A percentile compares a stretch with the other conserved stretches of the same genome.
These are phyloP conservation scores for Didymellaceae sp. DNA, from an alignment of 2,329 filamentous ascomycete genomes.

Conservation along the genomic window DNA sequence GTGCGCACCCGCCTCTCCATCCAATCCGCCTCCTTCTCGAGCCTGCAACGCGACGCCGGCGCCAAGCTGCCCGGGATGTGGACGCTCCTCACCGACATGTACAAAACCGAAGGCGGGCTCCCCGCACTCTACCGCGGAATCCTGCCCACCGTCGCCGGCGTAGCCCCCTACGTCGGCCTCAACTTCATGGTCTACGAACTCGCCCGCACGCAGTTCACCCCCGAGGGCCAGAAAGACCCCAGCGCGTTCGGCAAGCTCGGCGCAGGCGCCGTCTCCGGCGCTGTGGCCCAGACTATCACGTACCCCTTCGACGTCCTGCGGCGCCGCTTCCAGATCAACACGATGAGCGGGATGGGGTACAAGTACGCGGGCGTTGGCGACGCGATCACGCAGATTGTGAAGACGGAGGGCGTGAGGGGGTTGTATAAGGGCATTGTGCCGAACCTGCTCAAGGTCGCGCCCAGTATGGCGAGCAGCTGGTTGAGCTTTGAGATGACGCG, in stretches of 20 bases:
- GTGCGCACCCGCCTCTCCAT: slow-evolving; percentile 95
- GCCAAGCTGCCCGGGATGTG: slow-evolving; percentile 88
- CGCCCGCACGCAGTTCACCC: slow-evolving; percentile 81
- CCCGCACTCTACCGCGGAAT: slow-evolving; percentile 92
- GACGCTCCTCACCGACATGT: slow-evolving; percentile 81
- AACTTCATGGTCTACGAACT: slow-evolving; percentile 99
- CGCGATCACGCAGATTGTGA: slow-evolving; percentile 80
- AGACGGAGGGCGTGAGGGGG: slow-evolving; percentile 81
- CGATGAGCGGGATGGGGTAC: slow-evolving; percentile 98
- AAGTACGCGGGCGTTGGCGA: slow-evolving; percentile 88
- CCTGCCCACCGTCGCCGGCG: slow-evolving; percentile 89
- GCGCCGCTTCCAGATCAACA: slow-evolving; percentile 96
- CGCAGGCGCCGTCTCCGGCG: slow-evolving; percentile 93
- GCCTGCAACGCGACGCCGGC: slow-evolving; percentile 60
- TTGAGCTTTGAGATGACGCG: slow-evolving; percentile 93
- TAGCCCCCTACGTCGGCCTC: slow-evolving; percentile 94
- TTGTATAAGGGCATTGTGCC: slow-evolving; percentile 96
- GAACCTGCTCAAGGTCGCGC: slow-evolving; percentile 94
- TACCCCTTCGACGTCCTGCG: slow-evolving; percentile 97
- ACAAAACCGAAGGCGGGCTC: slow-evolving; percentile 86
- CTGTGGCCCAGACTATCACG: slow-evolving; percentile 95
- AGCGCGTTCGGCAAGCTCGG: slow-evolving; percentile 79
- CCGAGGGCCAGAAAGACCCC: slow-evolving; percentile 85
- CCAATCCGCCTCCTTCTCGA: slow-evolving; percentile 93
- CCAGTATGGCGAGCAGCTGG: slow-evolving; percentile 99